Conservation (phyloP, 179 eudicot species). For the Actinidia arguta region DNA sequence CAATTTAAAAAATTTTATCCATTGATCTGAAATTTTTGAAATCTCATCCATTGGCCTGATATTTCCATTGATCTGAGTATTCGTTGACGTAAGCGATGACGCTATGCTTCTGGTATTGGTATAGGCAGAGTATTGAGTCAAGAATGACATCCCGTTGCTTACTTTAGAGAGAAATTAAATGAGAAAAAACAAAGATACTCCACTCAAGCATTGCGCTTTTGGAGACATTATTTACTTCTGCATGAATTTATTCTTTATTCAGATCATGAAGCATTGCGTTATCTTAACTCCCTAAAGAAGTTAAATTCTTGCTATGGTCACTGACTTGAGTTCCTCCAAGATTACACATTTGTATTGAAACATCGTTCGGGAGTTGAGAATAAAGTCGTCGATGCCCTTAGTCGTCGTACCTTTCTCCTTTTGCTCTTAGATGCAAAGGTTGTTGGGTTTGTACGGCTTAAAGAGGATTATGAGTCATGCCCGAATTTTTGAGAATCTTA, state of each 20-base stretch:
- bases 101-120: background rate
- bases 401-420: background rate
- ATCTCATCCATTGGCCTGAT: too few species aligned
- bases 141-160: background rate
- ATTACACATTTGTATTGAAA: background rate
- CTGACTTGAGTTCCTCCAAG: too few species aligned
- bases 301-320: background rate
- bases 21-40: too few species aligned
- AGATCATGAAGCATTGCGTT: too few species aligned
- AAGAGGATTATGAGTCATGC: too few species aligned
- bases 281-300: background rate
- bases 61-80: too few species aligned
- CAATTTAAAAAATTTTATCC: too few species aligned
- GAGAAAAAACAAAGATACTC: background rate
- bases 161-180: background rate
- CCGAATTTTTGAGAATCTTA: too few species aligned
- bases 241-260: too few species aligned
- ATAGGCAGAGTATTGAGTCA: background rate
- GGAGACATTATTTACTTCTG: too few species aligned
- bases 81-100: too few species aligned
- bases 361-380: background rate
- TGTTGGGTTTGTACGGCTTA: background rate
- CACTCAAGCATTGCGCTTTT: background rate
- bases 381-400: background rate
- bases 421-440: background rate